These are phyloP conservation scores for Lyophyllum atratum DNA, from an alignment of 768 basidiomycete species.

Conservation along the genomic window DNA sequence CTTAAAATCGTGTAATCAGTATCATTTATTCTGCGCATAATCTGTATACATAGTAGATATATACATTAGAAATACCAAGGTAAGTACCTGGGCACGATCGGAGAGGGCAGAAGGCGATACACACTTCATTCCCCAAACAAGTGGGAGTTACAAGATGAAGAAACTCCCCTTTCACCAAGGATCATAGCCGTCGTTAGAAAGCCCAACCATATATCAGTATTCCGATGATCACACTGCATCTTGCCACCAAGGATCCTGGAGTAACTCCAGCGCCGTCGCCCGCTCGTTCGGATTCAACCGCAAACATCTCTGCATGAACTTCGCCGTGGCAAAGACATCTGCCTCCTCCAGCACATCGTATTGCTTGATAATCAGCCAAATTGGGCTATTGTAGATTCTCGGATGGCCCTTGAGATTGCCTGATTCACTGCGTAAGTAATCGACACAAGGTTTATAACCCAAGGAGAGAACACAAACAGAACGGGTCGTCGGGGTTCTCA, in stretches of 20 bases:
- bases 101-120: no score
- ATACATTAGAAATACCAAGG: no score
- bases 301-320: slow-evolving; percentile 23
- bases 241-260: slow-evolving; percentile 19
- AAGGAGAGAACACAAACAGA: no score
- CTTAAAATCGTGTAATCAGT: neutral
- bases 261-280: slow-evolving; percentile 23
- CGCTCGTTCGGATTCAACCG: slow-evolving; percentile 23
- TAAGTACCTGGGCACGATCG: no score
- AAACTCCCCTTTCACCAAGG: no score
- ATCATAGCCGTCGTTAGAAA: no score
- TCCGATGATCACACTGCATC: no score
- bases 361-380: slow-evolving; percentile 11
- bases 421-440: slow-evolving; percentile 3
- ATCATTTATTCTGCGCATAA: no score
- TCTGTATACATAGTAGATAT: no score
- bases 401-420: slow-evolving; percentile 18
- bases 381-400: slow-evolving; percentile 10
- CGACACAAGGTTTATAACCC: neutral
- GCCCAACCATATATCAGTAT: no score
- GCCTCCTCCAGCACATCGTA: slow-evolving; percentile 14
- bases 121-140: no score
- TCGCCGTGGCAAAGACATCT: slow-evolving; percentile 14
- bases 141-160: no score
- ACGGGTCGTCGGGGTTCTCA: neutral